Evolutionary conservation across 164 flowering plant species (phyloP), one percentile per base, ranked within the genome.

Genomic region (Aristolochia fimbriata): DNA sequence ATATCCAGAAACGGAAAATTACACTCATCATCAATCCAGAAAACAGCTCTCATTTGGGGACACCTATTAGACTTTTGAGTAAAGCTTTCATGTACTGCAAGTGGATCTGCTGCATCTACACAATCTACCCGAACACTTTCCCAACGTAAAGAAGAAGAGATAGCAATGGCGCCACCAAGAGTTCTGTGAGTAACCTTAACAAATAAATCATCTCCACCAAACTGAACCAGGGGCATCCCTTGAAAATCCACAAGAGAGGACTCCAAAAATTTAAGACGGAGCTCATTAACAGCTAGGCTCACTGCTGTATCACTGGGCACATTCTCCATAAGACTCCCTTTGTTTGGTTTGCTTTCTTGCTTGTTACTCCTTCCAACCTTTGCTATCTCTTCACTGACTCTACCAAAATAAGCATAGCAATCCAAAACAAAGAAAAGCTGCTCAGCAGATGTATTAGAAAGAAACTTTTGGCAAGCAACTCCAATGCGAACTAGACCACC

Each of bases 301-400:
- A 82, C 86, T 47, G 93, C 97, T 68, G 98, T 84, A 75, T 93
- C 97, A 74, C 90, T 79, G 30, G 98, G 98, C 76, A 72, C 91
- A 65, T 80, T 86, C 51, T 85, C 96, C 69, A 89, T 71, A 50
- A 87, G 67, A 55, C 65, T 68, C 57, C 74, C 83, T 58, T 70
- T 64, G n/a, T 62, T 59, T 46, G 71, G 53, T 37, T 70, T 76
- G 49, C 51, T 54, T 59, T 27, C 60, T 52, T 37, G 47, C 58
- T 69, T 69, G 45, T 65, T 82, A 66, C 47, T 72, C 69, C 83
- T 85, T 65, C 88, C 81, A 60, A 81, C 70, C 47, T 54, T 59
- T 15, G 85, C 79, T 57, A 93, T 79, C 76, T 85, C 82, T 56
- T 87, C 96, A 74, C 90, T 68, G 7, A 93, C 83, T 59, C 52